Evolutionary conservation across 495 filamentous ascomycete species (phyloP).

Genomic region (Talaromyces borbonicus): DNA sequence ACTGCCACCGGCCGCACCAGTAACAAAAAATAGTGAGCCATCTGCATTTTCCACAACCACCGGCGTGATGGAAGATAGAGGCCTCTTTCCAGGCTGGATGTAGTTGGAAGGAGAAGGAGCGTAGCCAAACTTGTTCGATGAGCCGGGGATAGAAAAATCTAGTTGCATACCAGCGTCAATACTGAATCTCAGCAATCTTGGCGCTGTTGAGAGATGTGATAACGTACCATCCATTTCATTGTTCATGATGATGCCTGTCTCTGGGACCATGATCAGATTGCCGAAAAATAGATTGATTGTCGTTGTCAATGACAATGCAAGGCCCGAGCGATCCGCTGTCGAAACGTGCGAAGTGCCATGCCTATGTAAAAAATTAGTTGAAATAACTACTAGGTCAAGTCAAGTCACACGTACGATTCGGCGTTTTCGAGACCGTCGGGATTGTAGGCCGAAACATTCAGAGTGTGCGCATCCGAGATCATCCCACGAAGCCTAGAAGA

Average conservation of each 20-base stretch:
- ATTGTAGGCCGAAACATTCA: constrained; percentile 61
- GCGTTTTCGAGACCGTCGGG: constrained; percentile 51
- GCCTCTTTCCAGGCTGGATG: constrained; percentile 70
- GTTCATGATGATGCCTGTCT: constrained; percentile 83
- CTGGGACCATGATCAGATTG: constrained; percentile 62
- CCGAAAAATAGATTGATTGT: constrained; percentile 86
- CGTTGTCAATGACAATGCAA: constrained; percentile 65
- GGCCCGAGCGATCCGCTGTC: constrained; percentile 54
- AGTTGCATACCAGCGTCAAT: no score
- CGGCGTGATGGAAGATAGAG: constrained; percentile 69
- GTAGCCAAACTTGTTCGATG: constrained; percentile 72
- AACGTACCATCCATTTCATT: constrained; percentile 78
- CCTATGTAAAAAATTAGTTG: constrained; percentile 13
- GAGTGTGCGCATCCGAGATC: constrained; percentile 61
- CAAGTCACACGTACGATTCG: constrained; percentile 38
- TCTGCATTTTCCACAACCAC: constrained; percentile 62
- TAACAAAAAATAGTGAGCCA: constrained; percentile 54
- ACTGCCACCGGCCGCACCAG: constrained; percentile 77
- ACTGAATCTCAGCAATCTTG: not conserved
- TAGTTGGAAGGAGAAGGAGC: constrained; percentile 72
- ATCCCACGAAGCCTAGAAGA: constrained; percentile 47
- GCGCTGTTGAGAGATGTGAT: not conserved
- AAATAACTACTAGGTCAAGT: not conserved
- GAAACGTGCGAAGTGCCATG: constrained; percentile 71
- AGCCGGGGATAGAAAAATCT: constrained; percentile 69